Base-by-base conservation (phyloP, 2,329 filamentous ascomycete species). In the Pseudogymnoascus sp. region DNA sequence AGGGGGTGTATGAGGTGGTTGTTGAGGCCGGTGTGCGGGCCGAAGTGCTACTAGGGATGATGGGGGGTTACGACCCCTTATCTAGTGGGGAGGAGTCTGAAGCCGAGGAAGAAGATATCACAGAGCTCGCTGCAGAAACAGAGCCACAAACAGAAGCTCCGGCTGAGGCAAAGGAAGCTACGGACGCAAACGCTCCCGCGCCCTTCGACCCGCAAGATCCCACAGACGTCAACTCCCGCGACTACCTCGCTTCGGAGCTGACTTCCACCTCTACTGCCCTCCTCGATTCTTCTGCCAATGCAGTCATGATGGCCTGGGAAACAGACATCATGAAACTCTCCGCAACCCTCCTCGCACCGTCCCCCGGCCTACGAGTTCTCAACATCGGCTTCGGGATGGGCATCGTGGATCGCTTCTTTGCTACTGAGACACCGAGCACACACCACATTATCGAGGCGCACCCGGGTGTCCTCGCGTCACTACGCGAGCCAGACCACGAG, bases 291-390 rank as follows among this genome's bases (percentile, higher is more conserved):
- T 83, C 86, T 66, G 81, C 85, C 65, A 96, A 96, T 72, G 91
- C 90, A 61, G 90, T 96, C 52, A 96, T 96, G 91, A 96, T 96
- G 91, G 83, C 87, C 39, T 96, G 91, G 91, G 91, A 96, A 75
- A 89, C 87, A 1, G 84, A 87, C 66, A 94, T 96, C 69, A 96
- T 96, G 91, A 83, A 83, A 64, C 82, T 83, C 60, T 91, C 89
- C 62, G 90, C 91, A 52, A 81, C 87, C 65, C 81, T 84, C 12
- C 78, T 95, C 0, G 78, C 88, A 1, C 78, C 87, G 4, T 35
- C 66, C 41, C 61, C 72, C 0, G 89, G 87, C 1, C 83, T 89
- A 66, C 83, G 86, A 52, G 84, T 94, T 38, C 83, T 96, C 65
- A 96, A 96, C 72, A 86, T 96, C 63, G 92, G 92, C 5, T 92